A percentile compares a stretch with the other conserved stretches of the same genome.
phyloP scores from a whole-genome alignment of 345 rosid species.

The Eutrema japonicum region DNA sequence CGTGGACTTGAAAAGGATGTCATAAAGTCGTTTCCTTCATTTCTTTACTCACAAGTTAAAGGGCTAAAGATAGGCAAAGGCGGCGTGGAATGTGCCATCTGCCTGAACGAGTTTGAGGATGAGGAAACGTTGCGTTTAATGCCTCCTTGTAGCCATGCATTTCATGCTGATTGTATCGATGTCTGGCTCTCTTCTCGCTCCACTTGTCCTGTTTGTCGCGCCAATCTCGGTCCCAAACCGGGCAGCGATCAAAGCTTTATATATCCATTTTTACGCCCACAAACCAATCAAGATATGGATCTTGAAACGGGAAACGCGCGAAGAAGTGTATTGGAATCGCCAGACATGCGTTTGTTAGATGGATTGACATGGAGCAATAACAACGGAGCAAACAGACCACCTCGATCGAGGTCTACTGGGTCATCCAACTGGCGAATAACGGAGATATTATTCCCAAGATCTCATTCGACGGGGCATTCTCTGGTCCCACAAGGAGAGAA shows the following conservation, averaged over 20 bases:
- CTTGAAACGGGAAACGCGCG: slow-evolving; percentile 3
- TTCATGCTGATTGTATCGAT: slow-evolving; percentile 72
- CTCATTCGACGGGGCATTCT: slow-evolving; percentile 72
- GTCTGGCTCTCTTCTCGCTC: slow-evolving; percentile 70
- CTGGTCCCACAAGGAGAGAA: slow-evolving; percentile 58
- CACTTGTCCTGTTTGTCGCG: slow-evolving; percentile 85
- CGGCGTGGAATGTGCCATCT: slow-evolving; percentile 82
- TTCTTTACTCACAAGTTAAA: slow-evolving; percentile 66
- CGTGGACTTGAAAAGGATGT: slow-evolving; percentile 64
- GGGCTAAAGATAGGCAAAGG: slow-evolving; percentile 60
- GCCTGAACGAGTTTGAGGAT: slow-evolving; percentile 78
- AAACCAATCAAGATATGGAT: slow-evolving; percentile 35
- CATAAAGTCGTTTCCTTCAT: slow-evolving; percentile 63
- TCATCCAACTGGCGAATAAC: slow-evolving; percentile 39
- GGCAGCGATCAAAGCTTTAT: slow-evolving; percentile 40
- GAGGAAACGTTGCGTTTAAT: slow-evolving; percentile 70
- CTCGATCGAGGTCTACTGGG: slow-evolving; percentile 38
- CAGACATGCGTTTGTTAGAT: slow-evolving; percentile 54
- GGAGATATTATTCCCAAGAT: slow-evolving; percentile 54
- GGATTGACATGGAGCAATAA: slow-evolving; percentile 24
- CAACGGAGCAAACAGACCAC: neutral
- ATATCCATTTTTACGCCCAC: slow-evolving; percentile 19
- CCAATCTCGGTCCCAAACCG: slow-evolving; percentile 54
- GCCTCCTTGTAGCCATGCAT: slow-evolving; percentile 79
- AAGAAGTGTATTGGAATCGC: slow-evolving; percentile 37